Conservation (phyloP, 495 filamentous ascomycete species). For the Cercophora newfieldiana region DNA sequence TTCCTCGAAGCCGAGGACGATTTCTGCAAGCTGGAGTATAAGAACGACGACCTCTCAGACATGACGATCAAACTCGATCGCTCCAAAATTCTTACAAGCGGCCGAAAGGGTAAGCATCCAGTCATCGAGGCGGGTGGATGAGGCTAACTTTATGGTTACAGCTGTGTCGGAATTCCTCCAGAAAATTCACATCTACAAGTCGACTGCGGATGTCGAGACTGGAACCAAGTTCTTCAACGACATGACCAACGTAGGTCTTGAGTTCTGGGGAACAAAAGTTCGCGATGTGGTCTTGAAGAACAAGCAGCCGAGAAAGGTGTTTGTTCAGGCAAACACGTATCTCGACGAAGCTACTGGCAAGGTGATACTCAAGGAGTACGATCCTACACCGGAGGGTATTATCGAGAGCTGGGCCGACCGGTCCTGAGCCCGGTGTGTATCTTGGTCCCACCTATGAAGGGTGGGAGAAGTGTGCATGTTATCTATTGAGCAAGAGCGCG, state of each 20-base stretch:
- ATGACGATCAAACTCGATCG: constrained; percentile 78
- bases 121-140: constrained; percentile 2
- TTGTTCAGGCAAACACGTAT: constrained; percentile 90
- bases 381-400: constrained; percentile 78
- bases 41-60: constrained; percentile 74
- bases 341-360: constrained; percentile 65
- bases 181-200: constrained; percentile 91
- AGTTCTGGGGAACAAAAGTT: constrained; percentile 76
- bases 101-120: constrained; percentile 49
- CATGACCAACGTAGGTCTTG: constrained; percentile 76
- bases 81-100: constrained; percentile 70
- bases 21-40: constrained; percentile 78
- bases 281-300: constrained; percentile 76
- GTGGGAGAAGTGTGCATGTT: neutral
- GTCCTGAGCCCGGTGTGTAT: constrained; percentile 40
- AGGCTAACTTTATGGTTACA: constrained; percentile 33
- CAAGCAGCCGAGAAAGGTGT: constrained; percentile 92
- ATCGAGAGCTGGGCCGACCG: constrained; percentile 90
- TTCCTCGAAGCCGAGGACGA: constrained; percentile 83
- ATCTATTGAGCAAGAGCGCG: neutral
- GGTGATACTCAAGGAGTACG: constrained; percentile 86
- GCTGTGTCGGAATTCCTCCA: constrained; percentile 88
- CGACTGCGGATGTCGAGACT: constrained; percentile 76
- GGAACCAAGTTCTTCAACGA: constrained; percentile 76
- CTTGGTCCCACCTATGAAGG: constrained; percentile 2